Conservation (phyloP, 495 filamentous ascomycete genomes). For the Daldinia childiae region DNA sequence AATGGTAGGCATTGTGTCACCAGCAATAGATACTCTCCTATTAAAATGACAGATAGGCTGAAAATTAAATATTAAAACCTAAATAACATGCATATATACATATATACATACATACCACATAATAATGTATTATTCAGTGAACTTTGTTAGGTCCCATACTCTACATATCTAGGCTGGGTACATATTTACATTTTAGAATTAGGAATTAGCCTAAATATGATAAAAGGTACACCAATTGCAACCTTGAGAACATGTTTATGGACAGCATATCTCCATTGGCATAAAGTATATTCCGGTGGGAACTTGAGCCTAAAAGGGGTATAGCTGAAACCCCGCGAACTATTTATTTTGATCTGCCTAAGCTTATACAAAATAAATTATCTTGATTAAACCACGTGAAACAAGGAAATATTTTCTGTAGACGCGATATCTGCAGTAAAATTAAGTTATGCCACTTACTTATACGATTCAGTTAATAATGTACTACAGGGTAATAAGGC, state of each 20-base stretch:
- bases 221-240: not conserved
- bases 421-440: too few species aligned
- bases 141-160: not conserved
- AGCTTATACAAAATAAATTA: not conserved
- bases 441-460: too few species aligned
- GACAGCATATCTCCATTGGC: not conserved
- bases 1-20: not conserved
- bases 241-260: not conserved
- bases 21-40: not conserved
- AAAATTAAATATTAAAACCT: not conserved
- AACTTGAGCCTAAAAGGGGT: slow-evolving; percentile 1
- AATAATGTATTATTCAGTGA: not conserved
- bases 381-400: too few species aligned
- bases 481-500: too few species aligned
- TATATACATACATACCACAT: too few species aligned
- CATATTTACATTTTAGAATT: too few species aligned
- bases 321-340: not conserved
- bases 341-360: not conserved
- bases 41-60: not conserved
- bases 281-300: not conserved
- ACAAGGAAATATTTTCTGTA: too few species aligned
- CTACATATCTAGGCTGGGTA: not conserved
- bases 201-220: not conserved
- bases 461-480: too few species aligned
- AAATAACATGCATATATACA: not conserved